Percentiles rank a stretch among this genome's conserved stretches.
Evolutionary conservation across 768 basidiomycete genomes (phyloP).

Genomic region (Auriculariales sp.): DNA sequence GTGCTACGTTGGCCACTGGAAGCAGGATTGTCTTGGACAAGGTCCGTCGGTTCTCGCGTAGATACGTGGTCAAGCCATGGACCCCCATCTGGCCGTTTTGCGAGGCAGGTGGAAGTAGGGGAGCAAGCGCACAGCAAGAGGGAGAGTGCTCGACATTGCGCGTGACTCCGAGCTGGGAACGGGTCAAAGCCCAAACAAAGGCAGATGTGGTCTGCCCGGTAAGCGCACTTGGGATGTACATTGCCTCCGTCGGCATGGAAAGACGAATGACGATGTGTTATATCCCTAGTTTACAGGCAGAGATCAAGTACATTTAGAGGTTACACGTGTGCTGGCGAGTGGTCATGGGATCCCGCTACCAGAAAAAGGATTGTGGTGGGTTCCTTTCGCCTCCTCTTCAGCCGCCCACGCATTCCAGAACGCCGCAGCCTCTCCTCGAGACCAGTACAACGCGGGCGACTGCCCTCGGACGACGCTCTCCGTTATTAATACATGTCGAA

Average conservation of each 20-base stretch:
- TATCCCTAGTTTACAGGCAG: too few relatives aligned
- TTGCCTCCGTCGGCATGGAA: too few relatives aligned
- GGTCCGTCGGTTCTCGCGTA: constrained; percentile 28
- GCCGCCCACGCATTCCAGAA: constrained; percentile 72
- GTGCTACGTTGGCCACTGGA: not conserved
- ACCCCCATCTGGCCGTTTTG: constrained; percentile 26
- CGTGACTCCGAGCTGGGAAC: too few relatives aligned
- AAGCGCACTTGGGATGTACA: too few relatives aligned
- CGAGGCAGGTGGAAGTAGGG: not conserved
- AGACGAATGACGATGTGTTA: too few relatives aligned
- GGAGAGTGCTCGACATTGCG: too few relatives aligned
- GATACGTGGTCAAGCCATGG: constrained; percentile 36
- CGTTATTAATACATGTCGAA: constrained; percentile 72
- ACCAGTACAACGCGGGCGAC: constrained; percentile 59
- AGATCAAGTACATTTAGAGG: too few relatives aligned
- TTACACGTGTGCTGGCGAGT: too few relatives aligned
- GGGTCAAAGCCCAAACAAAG: too few relatives aligned
- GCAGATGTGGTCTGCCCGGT: too few relatives aligned
- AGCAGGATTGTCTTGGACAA: constrained; percentile 26
- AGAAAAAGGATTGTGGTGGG: too few relatives aligned
- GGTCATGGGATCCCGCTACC: too few relatives aligned
- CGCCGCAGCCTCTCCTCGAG: constrained; percentile 42
- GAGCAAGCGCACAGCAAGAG: not conserved
- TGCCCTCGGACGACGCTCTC: constrained; percentile 53
- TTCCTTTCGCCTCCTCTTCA: constrained; percentile 35